phyloP scores from a whole-genome alignment of 2,329 filamentous ascomycete genomes.

The Aspergillus sp. region DNA sequence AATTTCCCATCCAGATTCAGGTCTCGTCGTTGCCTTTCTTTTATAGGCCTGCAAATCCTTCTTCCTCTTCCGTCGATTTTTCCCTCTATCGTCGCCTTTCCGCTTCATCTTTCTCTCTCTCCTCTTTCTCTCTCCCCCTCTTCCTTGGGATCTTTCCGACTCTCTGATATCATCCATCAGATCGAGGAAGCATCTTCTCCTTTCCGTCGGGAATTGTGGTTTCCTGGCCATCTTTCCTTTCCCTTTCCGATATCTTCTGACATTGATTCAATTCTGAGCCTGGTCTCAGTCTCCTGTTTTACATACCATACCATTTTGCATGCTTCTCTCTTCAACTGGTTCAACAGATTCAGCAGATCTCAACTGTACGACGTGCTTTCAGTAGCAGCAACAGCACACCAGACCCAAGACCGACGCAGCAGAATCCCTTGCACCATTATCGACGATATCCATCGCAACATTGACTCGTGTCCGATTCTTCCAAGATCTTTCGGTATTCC shows the following conservation, averaged over 20 bases:
- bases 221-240: background rate
- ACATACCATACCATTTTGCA: conserved; percentile 7
- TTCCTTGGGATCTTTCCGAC: background rate
- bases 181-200: background rate
- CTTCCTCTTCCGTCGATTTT: no score
- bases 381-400: conserved; percentile 5
- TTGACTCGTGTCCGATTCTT: no score
- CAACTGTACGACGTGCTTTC: conserved; percentile 7
- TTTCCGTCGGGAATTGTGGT: background rate
- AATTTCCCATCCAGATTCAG: no score
- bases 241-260: background rate
- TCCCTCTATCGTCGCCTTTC: background rate
- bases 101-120: conserved; percentile 1
- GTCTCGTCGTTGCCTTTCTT: no score
- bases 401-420: background rate
- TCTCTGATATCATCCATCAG: background rate
- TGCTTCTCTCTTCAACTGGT: conserved; percentile 4
- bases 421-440: background rate
- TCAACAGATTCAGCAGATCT: conserved; percentile 4
- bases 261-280: background rate
- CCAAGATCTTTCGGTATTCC: no score
- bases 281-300: conserved; percentile 2
- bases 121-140: background rate
- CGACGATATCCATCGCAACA: background rate
- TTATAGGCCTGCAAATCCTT: no score